Evolutionary conservation across 129 eudicot genomes (phyloP), one percentile per base, ranked within the genome.

Genomic region (Centella asiatica): DNA sequence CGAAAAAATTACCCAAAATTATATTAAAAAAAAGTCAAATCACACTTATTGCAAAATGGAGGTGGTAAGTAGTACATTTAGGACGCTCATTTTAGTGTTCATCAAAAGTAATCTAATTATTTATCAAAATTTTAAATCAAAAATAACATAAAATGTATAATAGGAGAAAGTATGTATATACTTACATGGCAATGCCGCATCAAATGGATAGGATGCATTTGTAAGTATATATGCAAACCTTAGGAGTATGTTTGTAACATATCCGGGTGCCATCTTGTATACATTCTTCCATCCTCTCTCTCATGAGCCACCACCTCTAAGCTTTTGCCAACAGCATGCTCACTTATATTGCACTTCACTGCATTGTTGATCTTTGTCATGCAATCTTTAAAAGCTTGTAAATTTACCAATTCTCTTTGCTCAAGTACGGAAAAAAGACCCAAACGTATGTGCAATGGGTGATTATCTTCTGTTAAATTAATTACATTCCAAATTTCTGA

Each of bases 121-220:
- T n/a, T n/a, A n/a, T n/a, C n/a, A n/a, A n/a, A n/a, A n/a, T n/a
- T n/a, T n/a, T n/a, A n/a, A n/a, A n/a, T n/a, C n/a, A n/a, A n/a
- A n/a, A n/a, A n/a, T n/a, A n/a, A n/a, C n/a, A n/a, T n/a, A n/a
- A n/a, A n/a, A n/a, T n/a, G n/a, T n/a, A n/a, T n/a, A n/a, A n/a
- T n/a, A n/a, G n/a, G 1, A 57, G 31, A 29, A 14, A n/a, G 24
- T 8, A 14, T 3, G 46, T n/a, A 8, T 46, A 33, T 1, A 54
- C 88, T 81, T 79, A 90, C 97, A 49, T 90, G 97, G 62, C 97
- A 90, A 77, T 90, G 97, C 81, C 46, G 95, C 95, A 48, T 86
- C 97, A 11, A 90, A 90, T 26, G 80, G 83, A 45, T 90, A 90
- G 23, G 97, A 78, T 5, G 63, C 78, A 56, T 90, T 83, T 0